Evolutionary conservation across 2,329 filamentous ascomycete genomes (phyloP).

Genomic region (Westerdykella ornata): DNA sequence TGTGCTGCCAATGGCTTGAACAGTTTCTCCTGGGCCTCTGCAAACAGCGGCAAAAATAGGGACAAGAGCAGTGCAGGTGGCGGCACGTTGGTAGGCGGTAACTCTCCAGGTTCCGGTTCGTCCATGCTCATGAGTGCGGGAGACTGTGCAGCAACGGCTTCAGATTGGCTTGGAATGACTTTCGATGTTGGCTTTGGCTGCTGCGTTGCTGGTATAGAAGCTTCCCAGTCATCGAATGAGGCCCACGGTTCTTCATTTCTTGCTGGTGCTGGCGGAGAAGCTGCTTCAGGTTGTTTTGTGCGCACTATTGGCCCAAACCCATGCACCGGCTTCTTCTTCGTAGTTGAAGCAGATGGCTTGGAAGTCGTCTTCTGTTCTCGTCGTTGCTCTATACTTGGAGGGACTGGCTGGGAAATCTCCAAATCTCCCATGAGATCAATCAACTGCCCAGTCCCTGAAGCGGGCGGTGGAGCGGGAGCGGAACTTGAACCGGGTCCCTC

Average conservation of each 20-base stretch:
- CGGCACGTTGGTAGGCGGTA: constrained; percentile 77
- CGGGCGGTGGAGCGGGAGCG: constrained; percentile 1
- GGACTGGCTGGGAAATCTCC: constrained; percentile 16
- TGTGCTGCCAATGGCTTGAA: constrained; percentile 60
- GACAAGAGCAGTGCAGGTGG: constrained; percentile 78
- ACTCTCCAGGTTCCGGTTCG: constrained; percentile 23
- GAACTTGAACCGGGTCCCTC: constrained; percentile 17
- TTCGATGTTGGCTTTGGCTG: background rate
- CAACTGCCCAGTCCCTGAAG: constrained; percentile 12
- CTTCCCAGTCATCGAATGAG: constrained; percentile 41
- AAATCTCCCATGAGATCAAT: constrained; percentile 25
- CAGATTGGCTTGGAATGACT: constrained; percentile 7
- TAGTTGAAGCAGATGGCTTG: constrained; percentile 1
- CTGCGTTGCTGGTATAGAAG: constrained; percentile 22
- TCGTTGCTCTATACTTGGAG: constrained; percentile 3
- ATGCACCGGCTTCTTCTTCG: constrained; percentile 8
- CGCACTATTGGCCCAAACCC: constrained; percentile 13
- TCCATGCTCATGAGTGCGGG: constrained; percentile 1
- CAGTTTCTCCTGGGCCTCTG: constrained; percentile 56
- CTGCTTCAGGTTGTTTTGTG: background rate
- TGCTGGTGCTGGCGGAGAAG: background rate
- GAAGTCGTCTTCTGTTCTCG: background rate
- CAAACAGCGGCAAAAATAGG: constrained; percentile 65
- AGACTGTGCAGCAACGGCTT: background rate
- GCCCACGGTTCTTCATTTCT: constrained; percentile 40